These are phyloP conservation scores for Trichoderma hamatum DNA, from an alignment of 2,329 filamentous ascomycete species.

Conservation along the genomic window DNA sequence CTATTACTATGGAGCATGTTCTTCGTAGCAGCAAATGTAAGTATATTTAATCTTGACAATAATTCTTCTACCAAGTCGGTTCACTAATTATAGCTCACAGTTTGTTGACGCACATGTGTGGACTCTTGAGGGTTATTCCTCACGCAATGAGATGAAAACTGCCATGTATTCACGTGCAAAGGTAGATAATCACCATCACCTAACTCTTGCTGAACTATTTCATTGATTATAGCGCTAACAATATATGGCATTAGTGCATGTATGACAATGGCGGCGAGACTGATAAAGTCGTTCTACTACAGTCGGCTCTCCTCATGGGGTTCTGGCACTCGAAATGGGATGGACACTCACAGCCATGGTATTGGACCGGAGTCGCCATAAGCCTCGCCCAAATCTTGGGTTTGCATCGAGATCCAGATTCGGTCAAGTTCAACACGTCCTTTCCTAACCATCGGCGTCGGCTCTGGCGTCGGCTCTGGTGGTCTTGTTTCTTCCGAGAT, in stretches of 20 bases:
- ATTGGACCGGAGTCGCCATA: constrained; percentile 22
- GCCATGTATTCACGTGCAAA: constrained; percentile 19
- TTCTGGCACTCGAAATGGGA: constrained; percentile 15
- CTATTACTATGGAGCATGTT: constrained; percentile 22
- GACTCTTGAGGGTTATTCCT: constrained; percentile 4
- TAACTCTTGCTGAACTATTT: background rate
- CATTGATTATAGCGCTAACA: background rate
- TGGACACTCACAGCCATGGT: constrained; percentile 10
- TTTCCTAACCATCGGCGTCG: background rate
- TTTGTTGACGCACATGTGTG: constrained; percentile 9
- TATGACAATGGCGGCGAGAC: constrained; percentile 15
- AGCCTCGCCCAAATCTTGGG: constrained; percentile 16
- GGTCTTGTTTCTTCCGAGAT: constrained; percentile 19
- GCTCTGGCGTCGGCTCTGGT: constrained; percentile 20
- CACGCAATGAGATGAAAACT: constrained; percentile 16
- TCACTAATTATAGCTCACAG: background rate
- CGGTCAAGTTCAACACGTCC: background rate
- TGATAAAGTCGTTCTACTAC: constrained; percentile 2
- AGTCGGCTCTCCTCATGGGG: constrained; percentile 17
- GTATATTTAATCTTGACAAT: background rate
- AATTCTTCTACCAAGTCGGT: background rate
- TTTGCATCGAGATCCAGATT: constrained; percentile 11
- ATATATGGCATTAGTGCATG: background rate
- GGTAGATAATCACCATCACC: background rate
- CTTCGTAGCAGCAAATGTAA: constrained; percentile 12